Conservation (phyloP, 2,329 filamentous ascomycete species). For the Cordyceps cicadae region DNA sequence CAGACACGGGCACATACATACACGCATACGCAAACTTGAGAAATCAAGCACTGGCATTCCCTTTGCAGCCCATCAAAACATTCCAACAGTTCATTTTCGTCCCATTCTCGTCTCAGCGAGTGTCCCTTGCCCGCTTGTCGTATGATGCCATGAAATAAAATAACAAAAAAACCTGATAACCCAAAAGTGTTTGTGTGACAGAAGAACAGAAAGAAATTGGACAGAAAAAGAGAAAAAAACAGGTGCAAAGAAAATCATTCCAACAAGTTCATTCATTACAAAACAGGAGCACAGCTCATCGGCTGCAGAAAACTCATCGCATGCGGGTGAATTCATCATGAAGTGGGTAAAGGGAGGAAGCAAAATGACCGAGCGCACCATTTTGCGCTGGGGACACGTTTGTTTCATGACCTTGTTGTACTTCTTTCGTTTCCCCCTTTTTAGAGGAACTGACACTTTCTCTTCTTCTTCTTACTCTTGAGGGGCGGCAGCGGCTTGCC, state of each 20-base stretch:
- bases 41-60: not conserved
- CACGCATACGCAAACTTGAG: not conserved
- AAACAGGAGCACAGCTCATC: slow-evolving; percentile 14
- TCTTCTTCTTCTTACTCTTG: slow-evolving; percentile 68
- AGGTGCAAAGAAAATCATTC: slow-evolving; percentile 27
- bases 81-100: not conserved
- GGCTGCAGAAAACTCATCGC: not conserved
- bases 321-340: not conserved
- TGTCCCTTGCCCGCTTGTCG: not conserved
- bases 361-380: not conserved
- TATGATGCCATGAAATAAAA: slow-evolving; percentile 10
- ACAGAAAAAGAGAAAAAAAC: not conserved
- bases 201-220: not conserved
- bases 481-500: slow-evolving; percentile 27
- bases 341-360: not conserved
- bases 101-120: not conserved
- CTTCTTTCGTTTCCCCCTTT: slow-evolving; percentile 15
- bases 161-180: not conserved
- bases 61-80: slow-evolving; percentile 12
- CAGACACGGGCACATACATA: not conserved
- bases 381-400: not conserved
- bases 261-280: slow-evolving; percentile 31
- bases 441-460: slow-evolving; percentile 73
- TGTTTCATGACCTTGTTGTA: slow-evolving; percentile 3
- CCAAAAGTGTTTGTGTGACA: not conserved